These are phyloP conservation scores for Hibiscus mutabilis DNA, from an alignment of 345 rosid genomes.

Conservation along the genomic window DNA sequence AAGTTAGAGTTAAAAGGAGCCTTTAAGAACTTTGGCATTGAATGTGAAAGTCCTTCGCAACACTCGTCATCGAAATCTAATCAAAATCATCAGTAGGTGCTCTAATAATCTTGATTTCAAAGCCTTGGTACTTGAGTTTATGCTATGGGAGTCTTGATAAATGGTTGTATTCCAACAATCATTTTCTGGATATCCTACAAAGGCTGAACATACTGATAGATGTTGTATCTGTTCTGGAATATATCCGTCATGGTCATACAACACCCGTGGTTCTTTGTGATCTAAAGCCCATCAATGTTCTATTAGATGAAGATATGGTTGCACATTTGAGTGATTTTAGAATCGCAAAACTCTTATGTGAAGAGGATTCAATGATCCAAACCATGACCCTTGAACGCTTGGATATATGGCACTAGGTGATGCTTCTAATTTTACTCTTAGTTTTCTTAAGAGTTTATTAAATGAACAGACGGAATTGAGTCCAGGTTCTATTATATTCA, in stretches of 20 bases:
- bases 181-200: neutral
- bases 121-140: constrained; percentile 17
- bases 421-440: neutral
- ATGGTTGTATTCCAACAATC: constrained; percentile 4
- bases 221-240: neutral
- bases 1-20: neutral
- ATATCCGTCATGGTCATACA: neutral
- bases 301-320: neutral
- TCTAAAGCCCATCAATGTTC: neutral
- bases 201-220: constrained; percentile 11
- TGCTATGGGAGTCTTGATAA: constrained; percentile 18
- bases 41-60: constrained; percentile 17
- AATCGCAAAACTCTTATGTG: neutral
- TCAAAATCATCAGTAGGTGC: constrained; percentile 13
- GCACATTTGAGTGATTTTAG: constrained; percentile 10
- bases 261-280: neutral
- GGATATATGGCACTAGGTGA: constrained; percentile 10
- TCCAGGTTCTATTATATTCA: too few species aligned
- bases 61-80: constrained; percentile 16
- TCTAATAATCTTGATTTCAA: constrained; percentile 1
- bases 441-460: too few species aligned
- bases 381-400: neutral
- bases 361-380: neutral
- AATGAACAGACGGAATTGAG: too few species aligned
- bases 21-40: neutral